Conservation (phyloP, 768 basidiomycete genomes). For the Asterophora lycoperdoides region DNA sequence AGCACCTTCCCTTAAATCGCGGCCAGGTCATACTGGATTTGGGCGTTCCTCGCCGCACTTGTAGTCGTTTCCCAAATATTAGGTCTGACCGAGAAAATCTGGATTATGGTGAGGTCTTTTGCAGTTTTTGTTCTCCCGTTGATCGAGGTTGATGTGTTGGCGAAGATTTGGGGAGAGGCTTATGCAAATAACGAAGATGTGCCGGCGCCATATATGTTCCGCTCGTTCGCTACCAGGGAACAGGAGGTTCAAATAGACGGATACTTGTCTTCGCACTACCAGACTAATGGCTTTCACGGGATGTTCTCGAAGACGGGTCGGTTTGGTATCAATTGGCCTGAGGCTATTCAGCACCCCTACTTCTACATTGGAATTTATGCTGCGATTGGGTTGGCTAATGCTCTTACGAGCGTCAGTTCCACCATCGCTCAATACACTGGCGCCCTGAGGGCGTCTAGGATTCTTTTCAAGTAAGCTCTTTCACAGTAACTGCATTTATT, state of each 20-base stretch:
- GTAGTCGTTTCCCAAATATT: slow-evolving; percentile 50
- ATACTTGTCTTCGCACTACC: slow-evolving; percentile 25
- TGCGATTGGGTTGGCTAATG: slow-evolving; percentile 49
- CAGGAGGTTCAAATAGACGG: slow-evolving; percentile 36
- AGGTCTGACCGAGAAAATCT: slow-evolving; percentile 58
- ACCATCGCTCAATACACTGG: slow-evolving; percentile 58
- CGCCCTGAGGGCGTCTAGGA: slow-evolving; percentile 44
- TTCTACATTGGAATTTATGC: slow-evolving; percentile 73
- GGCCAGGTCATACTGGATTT: slow-evolving; percentile 64
- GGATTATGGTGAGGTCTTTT: slow-evolving; percentile 57
- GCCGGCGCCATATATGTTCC: slow-evolving; percentile 29
- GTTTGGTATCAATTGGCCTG: slow-evolving; percentile 38
- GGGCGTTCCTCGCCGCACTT: slow-evolving; percentile 47
- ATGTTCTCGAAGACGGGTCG: slow-evolving; percentile 21
- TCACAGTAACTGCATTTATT: slow-evolving; percentile 24
- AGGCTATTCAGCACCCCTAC: slow-evolving; percentile 55
- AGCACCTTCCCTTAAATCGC: neutral
- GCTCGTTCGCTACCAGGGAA: slow-evolving; percentile 32
- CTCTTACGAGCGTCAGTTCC: slow-evolving; percentile 42
- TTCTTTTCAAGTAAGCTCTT: slow-evolving; percentile 35
- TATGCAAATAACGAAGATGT: slow-evolving; percentile 31
- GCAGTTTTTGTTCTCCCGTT: neutral
- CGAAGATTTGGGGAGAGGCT: slow-evolving; percentile 64
- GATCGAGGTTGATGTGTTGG: neutral
- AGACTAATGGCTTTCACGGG: slow-evolving; percentile 19